These are phyloP conservation scores for Chaetomium cochliodes DNA, from an alignment of 495 filamentous ascomycete species.

Conservation along the genomic window DNA sequence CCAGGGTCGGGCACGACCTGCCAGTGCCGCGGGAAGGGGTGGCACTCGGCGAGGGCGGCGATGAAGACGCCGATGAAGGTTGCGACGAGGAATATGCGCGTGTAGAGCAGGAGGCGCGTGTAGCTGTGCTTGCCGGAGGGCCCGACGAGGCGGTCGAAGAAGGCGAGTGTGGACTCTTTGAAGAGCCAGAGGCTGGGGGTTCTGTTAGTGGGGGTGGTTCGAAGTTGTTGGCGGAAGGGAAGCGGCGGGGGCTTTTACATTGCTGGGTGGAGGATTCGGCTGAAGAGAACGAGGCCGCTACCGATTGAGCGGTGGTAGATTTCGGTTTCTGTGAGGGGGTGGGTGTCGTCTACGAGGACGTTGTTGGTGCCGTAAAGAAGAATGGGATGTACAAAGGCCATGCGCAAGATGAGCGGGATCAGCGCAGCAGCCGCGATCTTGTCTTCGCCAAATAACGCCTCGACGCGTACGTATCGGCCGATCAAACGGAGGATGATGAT, in stretches of 20 bases:
- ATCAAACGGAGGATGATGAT: slow-evolving; percentile 74
- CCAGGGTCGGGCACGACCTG: slow-evolving; percentile 86
- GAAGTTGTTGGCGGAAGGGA: neutral
- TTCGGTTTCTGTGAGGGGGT: slow-evolving; percentile 42
- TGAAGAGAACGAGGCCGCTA: slow-evolving; percentile 61
- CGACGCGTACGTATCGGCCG: slow-evolving; percentile 77
- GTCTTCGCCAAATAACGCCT: slow-evolving; percentile 81
- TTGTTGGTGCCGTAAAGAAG: slow-evolving; percentile 91
- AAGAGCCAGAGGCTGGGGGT: slow-evolving; percentile 76
- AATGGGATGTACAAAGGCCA: slow-evolving; percentile 80
- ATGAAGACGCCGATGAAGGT: slow-evolving; percentile 79
- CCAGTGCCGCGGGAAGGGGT: slow-evolving; percentile 81
- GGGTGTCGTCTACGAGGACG: slow-evolving; percentile 39
- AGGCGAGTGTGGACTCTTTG: slow-evolving; percentile 85
- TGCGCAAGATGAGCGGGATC: slow-evolving; percentile 74
- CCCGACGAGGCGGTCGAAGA: slow-evolving; percentile 72
- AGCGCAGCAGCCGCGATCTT: slow-evolving; percentile 76
- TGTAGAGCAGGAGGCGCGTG: slow-evolving; percentile 59
- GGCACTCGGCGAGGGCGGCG: slow-evolving; percentile 79
- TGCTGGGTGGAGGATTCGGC: slow-evolving; percentile 63
- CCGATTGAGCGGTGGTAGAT: slow-evolving; percentile 54
- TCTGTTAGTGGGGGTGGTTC: neutral
- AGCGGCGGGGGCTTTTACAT: slow-evolving; percentile 51
- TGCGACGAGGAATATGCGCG: slow-evolving; percentile 66
- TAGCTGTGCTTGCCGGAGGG: slow-evolving; percentile 65